phyloP scores from a whole-genome alignment of 371 early-diverging fungal genomes.

The Caulochytrium protostelioides region DNA sequence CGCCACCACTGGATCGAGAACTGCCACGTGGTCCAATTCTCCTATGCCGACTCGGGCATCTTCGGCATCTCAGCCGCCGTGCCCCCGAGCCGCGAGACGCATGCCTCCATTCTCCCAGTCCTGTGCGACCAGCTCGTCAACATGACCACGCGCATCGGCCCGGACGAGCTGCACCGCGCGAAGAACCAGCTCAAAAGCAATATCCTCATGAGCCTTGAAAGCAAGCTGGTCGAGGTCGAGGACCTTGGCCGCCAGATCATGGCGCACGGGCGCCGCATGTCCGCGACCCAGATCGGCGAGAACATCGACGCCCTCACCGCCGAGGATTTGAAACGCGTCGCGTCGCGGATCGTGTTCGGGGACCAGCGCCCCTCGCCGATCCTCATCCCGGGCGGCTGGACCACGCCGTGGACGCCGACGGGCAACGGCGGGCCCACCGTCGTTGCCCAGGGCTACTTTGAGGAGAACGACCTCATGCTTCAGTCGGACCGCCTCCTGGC shows the following conservation, averaged over 20 bases:
- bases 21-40: constrained; percentile 63
- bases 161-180: constrained; percentile 56
- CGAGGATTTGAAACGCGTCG: constrained; percentile 47
- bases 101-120: constrained; percentile 41
- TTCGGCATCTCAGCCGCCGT: constrained; percentile 79
- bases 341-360: constrained; percentile 12
- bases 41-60: constrained; percentile 71
- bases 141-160: constrained; percentile 24
- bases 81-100: constrained; percentile 12
- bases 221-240: constrained; percentile 74
- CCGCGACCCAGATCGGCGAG: constrained; percentile 49
- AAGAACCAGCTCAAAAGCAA: constrained; percentile 86
- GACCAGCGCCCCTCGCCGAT: constrained; percentile 4
- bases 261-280: constrained; percentile 44
- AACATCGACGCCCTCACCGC: constrained; percentile 47
- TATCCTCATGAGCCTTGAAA: constrained; percentile 80
- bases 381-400: constrained; percentile 1
- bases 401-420: constrained; percentile 9
- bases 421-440: constrained; percentile 15
- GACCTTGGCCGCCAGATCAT: constrained; percentile 84
- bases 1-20: constrained; percentile 82
- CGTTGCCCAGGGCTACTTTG: constrained; percentile 9
- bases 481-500: no score
- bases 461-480: neutral
- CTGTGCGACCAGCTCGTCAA: constrained; percentile 57